Conservation (phyloP, 176 grass and related monocot species). For the Ampelocalamus luodianensis region DNA sequence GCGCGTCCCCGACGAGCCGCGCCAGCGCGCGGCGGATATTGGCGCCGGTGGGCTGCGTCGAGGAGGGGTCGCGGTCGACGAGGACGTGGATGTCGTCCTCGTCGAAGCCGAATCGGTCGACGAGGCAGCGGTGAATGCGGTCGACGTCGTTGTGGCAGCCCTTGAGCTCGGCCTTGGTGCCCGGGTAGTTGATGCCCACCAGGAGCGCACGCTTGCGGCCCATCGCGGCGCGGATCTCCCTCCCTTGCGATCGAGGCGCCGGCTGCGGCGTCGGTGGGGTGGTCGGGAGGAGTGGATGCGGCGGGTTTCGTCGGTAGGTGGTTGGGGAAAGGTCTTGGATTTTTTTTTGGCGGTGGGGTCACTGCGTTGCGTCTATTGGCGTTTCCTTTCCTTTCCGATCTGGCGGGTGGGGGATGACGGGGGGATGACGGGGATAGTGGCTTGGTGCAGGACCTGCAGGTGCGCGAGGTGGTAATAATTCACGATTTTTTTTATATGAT, state of each 20-base stretch:
- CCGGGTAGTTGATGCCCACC: constrained; percentile 92
- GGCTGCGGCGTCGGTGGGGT: constrained; percentile 12
- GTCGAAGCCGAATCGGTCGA: constrained; percentile 79
- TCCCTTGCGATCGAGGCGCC: not conserved
- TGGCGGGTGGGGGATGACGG: constrained; percentile 20
- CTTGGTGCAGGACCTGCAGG: constrained; percentile 4
- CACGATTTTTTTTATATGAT: too few species aligned
- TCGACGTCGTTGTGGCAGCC: constrained; percentile 95
- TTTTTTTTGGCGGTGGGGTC: not conserved
- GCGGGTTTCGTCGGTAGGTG: constrained; percentile 38
- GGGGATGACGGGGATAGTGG: not conserved
- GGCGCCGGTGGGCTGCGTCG: constrained; percentile 74
- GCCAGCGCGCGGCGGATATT: constrained; percentile 74
- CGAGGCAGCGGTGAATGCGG: constrained; percentile 75
- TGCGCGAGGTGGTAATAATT: not conserved
- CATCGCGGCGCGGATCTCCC: constrained; percentile 51
- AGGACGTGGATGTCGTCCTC: constrained; percentile 73
- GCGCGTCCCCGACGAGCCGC: constrained; percentile 55
- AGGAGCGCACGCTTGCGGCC: constrained; percentile 76
- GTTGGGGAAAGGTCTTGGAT: not conserved
- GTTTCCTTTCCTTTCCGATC: constrained; percentile 3
- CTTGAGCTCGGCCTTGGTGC: constrained; percentile 91
- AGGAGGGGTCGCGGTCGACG: constrained; percentile 66
- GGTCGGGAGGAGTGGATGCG: constrained; percentile 31
- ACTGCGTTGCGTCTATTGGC: constrained; percentile 24